A percentile compares a stretch with the other conserved stretches of the same genome.
Conservation (phyloP, 2,329 filamentous ascomycete species). For the Stagonosporopsis vannaccii region DNA sequence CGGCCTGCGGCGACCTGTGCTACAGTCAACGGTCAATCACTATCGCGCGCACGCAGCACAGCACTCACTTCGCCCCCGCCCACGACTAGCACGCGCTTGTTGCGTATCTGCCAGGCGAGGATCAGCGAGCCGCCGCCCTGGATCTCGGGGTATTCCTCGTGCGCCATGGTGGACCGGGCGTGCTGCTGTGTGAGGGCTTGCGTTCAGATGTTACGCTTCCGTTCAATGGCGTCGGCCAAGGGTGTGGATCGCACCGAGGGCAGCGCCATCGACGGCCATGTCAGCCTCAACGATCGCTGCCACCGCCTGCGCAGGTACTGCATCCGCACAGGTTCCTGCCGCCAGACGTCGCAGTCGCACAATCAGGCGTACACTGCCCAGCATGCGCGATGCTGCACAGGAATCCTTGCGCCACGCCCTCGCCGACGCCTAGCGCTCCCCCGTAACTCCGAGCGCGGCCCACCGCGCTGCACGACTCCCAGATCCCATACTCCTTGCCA, state of each 20-base stretch:
- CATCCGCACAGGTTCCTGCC: neutral
- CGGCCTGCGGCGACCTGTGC: conserved; percentile 89
- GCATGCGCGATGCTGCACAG: conserved; percentile 18
- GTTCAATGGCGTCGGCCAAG: conserved; percentile 21
- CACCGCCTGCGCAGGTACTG: neutral
- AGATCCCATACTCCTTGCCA: conserved; percentile 21
- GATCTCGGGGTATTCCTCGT: conserved; percentile 72
- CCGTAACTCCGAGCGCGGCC: conserved; percentile 24
- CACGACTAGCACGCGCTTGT: conserved; percentile 88
- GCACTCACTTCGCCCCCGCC: conserved; percentile 87
- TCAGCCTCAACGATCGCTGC: neutral
- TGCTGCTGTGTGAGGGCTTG: conserved; percentile 23
- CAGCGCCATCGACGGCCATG: conserved; percentile 6
- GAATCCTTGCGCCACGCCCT: conserved; percentile 28
- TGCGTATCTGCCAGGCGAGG: conserved; percentile 91
- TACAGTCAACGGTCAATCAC: conserved; percentile 47
- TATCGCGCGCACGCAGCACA: conserved; percentile 8
- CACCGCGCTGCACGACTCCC: conserved; percentile 10
- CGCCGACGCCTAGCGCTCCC: conserved; percentile 23
- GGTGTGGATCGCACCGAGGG: conserved; percentile 8
- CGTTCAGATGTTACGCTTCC: conserved; percentile 34
- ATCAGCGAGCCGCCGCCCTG: conserved; percentile 93
- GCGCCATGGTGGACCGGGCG: conserved; percentile 52
- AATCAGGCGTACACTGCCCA: conserved; percentile 11
- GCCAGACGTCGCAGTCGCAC: neutral